Percentiles rank a stretch among this genome's conserved stretches.
Conservation (phyloP, 345 rosid genomes). For the Salix brachista region DNA sequence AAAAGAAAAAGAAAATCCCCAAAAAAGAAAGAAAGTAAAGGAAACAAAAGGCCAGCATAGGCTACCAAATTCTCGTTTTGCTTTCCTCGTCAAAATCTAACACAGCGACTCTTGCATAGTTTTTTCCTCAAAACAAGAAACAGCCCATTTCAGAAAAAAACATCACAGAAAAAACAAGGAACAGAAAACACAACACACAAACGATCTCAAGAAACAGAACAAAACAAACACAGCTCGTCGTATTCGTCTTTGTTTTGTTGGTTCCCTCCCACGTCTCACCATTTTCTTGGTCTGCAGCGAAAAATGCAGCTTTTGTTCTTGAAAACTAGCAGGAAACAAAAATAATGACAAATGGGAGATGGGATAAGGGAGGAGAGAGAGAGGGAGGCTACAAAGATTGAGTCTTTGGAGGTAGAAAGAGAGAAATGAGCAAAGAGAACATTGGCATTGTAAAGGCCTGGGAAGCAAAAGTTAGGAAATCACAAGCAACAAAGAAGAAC, state of each 20-base stretch:
- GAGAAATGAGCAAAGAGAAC: conserved; percentile 37
- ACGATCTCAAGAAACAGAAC: conserved; percentile 4
- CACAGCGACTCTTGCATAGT: background rate
- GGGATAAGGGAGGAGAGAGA: background rate
- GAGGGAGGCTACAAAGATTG: background rate
- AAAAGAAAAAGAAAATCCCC: background rate
- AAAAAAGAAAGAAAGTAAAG: conserved; percentile 1
- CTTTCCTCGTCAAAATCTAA: conserved; percentile 16
- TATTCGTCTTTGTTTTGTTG: background rate
- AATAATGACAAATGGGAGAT: conserved; percentile 11
- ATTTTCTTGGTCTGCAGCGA: background rate
- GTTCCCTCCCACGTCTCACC: background rate
- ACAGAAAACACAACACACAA: background rate
- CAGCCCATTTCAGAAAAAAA: background rate
- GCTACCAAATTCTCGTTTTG: conserved; percentile 12
- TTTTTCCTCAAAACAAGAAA: conserved; percentile 3
- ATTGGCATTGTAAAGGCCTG: conserved; percentile 36
- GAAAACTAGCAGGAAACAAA: background rate
- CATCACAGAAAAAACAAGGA: background rate
- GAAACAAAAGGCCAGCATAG: conserved; percentile 19
- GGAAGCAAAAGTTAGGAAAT: conserved; percentile 34
- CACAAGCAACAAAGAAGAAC: conserved; percentile 36
- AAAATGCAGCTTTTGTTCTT: conserved; percentile 14
- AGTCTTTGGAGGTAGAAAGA: background rate
- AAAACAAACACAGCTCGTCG: background rate